These are phyloP conservation scores for Oryza coarctata DNA, from an alignment of 176 grass and related monocot species.

Conservation along the genomic window DNA sequence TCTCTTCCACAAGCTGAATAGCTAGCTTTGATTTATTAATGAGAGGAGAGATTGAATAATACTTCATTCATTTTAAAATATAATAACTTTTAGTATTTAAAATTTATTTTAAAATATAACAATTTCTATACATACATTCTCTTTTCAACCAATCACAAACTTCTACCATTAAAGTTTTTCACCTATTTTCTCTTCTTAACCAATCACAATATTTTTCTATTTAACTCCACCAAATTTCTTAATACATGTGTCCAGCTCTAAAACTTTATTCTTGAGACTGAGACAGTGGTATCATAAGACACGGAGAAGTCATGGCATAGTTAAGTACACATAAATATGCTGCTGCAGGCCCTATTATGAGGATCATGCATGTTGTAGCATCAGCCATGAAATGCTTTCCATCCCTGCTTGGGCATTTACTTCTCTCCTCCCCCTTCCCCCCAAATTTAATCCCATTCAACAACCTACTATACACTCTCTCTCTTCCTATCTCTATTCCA, in stretches of 20 bases:
- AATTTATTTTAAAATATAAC: no score
- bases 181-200: no score
- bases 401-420: slow-evolving; percentile 15
- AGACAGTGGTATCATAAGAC: no score
- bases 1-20: not conserved
- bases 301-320: slow-evolving; percentile 53
- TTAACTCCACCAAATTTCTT: no score
- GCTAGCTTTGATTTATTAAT: not conserved
- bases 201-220: no score
- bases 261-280: no score
- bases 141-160: no score
- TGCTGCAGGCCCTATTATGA: slow-evolving; percentile 34
- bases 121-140: no score
- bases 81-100: no score
- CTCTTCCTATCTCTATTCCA: not conserved
- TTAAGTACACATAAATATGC: slow-evolving; percentile 43
- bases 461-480: not conserved
- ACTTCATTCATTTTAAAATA: no score
- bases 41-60: not conserved
- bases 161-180: no score
- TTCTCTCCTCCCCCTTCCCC: not conserved
- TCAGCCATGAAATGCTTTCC: not conserved
- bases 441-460: not conserved
- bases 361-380: not conserved
- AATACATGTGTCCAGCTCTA: no score